phyloP scores from a whole-genome alignment of 148 eudicot species.

The Linanthus parryae region DNA sequence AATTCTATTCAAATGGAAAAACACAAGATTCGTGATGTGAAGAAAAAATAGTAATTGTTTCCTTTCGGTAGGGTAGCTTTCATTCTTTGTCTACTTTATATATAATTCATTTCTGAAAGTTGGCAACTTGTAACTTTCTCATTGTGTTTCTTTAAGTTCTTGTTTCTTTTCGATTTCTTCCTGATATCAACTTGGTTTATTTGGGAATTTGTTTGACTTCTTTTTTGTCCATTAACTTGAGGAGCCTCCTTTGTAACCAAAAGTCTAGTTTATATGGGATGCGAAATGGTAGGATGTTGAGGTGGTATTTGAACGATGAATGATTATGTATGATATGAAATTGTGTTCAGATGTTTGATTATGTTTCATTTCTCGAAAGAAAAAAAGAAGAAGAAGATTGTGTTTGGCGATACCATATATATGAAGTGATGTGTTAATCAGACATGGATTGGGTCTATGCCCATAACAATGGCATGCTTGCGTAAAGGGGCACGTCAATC shows the following conservation, averaged over 20 bases:
- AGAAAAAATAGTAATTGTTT: conserved; percentile 8
- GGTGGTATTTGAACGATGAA: too few species aligned
- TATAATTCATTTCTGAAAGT: conserved; percentile 10
- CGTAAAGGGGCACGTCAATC: too few species aligned
- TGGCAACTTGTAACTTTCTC: conserved; percentile 1
- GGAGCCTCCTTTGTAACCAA: conserved; percentile 5
- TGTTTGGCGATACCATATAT: too few species aligned
- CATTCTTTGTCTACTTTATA: conserved; percentile 39
- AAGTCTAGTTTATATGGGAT: too few species aligned
- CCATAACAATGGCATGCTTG: too few species aligned
- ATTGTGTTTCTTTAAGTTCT: conserved; percentile 5
- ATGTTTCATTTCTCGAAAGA: too few species aligned
- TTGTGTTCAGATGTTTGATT: too few species aligned
- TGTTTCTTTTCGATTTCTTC: conserved; percentile 5
- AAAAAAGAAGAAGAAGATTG: too few species aligned
- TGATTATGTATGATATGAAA: too few species aligned
- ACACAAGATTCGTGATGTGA: conserved; percentile 15
- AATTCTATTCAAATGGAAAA: conserved; percentile 19
- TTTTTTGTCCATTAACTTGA: neutral
- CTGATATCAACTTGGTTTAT: neutral
- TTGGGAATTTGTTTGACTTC: conserved; percentile 9
- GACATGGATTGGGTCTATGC: too few species aligned
- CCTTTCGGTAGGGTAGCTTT: conserved; percentile 10
- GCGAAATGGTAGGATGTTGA: too few species aligned
- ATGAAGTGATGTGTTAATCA: too few species aligned